A percentile compares a stretch with the other conserved stretches of the same genome.
Conservation (phyloP, 192 early-diverging fungal species). For the Entophlyctis helioformis region DNA sequence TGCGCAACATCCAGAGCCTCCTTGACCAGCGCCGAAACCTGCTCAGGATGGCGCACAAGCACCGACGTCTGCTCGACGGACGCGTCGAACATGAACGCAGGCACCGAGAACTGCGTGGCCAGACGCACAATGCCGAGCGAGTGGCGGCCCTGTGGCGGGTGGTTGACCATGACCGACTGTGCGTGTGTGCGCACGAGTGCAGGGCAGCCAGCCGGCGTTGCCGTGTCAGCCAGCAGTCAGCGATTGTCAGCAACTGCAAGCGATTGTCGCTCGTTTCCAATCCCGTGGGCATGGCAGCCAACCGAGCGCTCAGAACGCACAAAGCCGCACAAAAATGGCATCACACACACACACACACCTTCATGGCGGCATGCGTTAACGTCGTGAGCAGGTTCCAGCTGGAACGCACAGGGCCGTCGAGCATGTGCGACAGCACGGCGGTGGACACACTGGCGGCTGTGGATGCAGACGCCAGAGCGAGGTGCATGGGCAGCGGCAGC, state of each 20-base stretch:
- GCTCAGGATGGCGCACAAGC: background rate
- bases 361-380: conserved; percentile 11
- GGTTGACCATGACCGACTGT: conserved; percentile 3
- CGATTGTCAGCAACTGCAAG: background rate
- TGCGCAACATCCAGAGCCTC: conserved; percentile 4
- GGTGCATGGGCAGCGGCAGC: conserved; percentile 17
- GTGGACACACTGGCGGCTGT: background rate
- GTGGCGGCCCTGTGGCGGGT: conserved; percentile 23
- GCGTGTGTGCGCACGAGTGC: no score
- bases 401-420: conserved; percentile 7
- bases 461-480: conserved; percentile 3
- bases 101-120: conserved; percentile 9
- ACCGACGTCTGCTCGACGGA: conserved; percentile 1
- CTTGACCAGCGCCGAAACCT: conserved; percentile 1
- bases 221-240: background rate
- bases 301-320: no score
- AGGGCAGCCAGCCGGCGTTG: no score
- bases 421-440: conserved; percentile 7
- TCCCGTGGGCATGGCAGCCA: no score
- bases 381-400: conserved; percentile 12
- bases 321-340: no score
- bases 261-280: background rate
- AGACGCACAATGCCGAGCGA: conserved; percentile 16
- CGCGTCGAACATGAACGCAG: conserved; percentile 7
- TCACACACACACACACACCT: background rate